Evolutionary conservation across 345 rosid genomes (phyloP).

Genomic region (Salix suchowensis): DNA sequence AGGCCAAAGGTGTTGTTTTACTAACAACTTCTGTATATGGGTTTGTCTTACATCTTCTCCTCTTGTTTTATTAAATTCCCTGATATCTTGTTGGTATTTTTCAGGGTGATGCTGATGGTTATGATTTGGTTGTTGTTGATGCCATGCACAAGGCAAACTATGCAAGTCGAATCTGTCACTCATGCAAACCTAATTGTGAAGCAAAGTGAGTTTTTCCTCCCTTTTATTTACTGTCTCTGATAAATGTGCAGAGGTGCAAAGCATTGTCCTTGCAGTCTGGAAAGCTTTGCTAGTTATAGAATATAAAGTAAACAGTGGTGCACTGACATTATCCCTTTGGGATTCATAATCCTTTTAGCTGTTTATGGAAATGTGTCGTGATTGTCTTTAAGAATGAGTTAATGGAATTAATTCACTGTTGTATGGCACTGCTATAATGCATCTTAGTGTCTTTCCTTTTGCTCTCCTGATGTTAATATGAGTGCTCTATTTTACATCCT

Average conservation of each 20-base stretch:
- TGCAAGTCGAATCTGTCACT: constrained; percentile 99
- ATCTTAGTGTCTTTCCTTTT: background rate
- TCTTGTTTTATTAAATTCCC: constrained; percentile 14
- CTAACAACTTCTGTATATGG: constrained; percentile 4
- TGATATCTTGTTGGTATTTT: constrained; percentile 23
- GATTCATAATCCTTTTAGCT: too few species aligned
- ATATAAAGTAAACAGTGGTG: background rate
- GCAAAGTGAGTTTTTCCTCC: constrained; percentile 69
- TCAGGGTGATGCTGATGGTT: constrained; percentile 99
- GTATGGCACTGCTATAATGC: too few species aligned
- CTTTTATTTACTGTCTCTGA: background rate
- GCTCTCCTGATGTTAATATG: background rate
- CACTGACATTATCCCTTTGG: background rate
- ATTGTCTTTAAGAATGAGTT: too few species aligned
- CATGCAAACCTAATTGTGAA: constrained; percentile 99
- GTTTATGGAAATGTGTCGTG: too few species aligned
- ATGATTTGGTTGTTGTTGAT: constrained; percentile 98
- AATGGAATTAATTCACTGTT: too few species aligned
- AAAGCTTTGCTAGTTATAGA: background rate
- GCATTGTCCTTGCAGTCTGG: background rate
- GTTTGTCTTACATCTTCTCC: constrained; percentile 1
- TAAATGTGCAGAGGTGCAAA: background rate
- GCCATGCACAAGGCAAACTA: constrained; percentile 99
- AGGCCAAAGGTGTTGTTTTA: constrained; percentile 82
- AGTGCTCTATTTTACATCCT: background rate